Percentiles rank a stretch among this genome's conserved stretches.
Evolutionary conservation across 176 grass and related monocot genomes (phyloP).

Genomic region (Avena insularis): DNA sequence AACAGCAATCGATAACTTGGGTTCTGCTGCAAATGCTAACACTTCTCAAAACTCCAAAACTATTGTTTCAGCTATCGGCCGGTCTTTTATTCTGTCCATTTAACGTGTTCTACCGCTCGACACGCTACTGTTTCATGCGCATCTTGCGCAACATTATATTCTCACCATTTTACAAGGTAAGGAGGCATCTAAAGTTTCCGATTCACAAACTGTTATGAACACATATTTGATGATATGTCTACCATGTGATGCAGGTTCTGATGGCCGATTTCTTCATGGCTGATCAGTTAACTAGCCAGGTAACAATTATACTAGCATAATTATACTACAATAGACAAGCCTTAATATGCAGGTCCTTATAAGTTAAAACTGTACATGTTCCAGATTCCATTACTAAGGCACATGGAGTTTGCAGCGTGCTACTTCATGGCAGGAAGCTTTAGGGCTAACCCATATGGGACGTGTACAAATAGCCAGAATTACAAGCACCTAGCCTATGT

Average conservation of each 20-base stretch:
- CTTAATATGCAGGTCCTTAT: not conserved
- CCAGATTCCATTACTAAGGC: conserved; percentile 85
- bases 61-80: conserved; percentile 59
- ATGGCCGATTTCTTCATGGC: conserved; percentile 99
- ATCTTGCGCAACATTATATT: conserved; percentile 86
- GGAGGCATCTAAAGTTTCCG: not conserved
- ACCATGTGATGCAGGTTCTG: conserved; percentile 63
- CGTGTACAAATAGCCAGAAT: conserved; percentile 63
- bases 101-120: conserved; percentile 83
- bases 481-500: conserved; percentile 83
- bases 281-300: conserved; percentile 98
- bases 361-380: not conserved
- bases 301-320: conserved; percentile 16
- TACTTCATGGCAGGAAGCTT: conserved; percentile 90
- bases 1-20: not conserved
- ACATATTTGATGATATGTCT: not conserved
- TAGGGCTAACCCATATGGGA: conserved; percentile 57
- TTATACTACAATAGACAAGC: not conserved
- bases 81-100: conserved; percentile 76
- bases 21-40: not conserved
- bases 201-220: not conserved
- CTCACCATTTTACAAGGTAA: conserved; percentile 90
- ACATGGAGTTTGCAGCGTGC: conserved; percentile 85
- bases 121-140: conserved; percentile 84
- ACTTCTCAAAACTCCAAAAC: not conserved